phyloP scores from a whole-genome alignment of 2,329 filamentous ascomycete genomes.

The Arachnomyces sp. region DNA sequence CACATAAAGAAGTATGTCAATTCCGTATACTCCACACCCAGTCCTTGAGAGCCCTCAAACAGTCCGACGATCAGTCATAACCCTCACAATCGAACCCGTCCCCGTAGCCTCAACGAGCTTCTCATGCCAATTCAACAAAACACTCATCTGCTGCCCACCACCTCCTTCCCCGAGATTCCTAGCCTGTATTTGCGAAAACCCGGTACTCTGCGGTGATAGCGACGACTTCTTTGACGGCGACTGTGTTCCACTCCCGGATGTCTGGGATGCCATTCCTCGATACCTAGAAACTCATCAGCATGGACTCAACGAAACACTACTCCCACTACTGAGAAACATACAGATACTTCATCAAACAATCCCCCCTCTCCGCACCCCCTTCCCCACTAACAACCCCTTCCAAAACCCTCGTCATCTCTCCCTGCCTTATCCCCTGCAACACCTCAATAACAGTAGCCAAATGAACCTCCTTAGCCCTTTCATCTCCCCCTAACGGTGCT shows the following conservation, averaged over 20 bases:
- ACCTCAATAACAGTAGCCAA: constrained; percentile 85
- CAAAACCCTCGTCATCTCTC: constrained; percentile 87
- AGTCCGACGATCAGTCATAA: constrained; percentile 93
- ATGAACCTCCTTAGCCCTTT: constrained; percentile 67
- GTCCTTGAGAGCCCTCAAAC: constrained; percentile 49
- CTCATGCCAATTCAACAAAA: constrained; percentile 96
- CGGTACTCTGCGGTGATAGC: constrained; percentile 68
- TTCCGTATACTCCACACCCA: not conserved
- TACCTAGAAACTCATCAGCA: constrained; percentile 48
- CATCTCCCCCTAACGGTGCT: constrained; percentile 58
- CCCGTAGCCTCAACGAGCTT: constrained; percentile 94
- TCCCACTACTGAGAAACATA: constrained; percentile 42
- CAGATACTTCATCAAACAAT: constrained; percentile 97
- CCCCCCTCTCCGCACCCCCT: constrained; percentile 75
- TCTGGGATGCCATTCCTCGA: constrained; percentile 69
- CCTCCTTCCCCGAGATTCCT: constrained; percentile 56
- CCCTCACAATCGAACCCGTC: constrained; percentile 82
- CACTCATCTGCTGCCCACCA: constrained; percentile 86
- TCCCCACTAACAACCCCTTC: constrained; percentile 70
- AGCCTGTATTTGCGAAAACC: constrained; percentile 72
- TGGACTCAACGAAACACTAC: not conserved
- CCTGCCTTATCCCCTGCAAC: constrained; percentile 89
- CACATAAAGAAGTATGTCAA: not conserved
- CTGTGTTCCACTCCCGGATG: constrained; percentile 33
- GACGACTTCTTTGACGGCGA: constrained; percentile 41